Percentiles rank a stretch among this genome's conserved stretches.
phyloP scores from a whole-genome alignment of 2,329 filamentous ascomycete genomes.

The Phialocephala subalpina region DNA sequence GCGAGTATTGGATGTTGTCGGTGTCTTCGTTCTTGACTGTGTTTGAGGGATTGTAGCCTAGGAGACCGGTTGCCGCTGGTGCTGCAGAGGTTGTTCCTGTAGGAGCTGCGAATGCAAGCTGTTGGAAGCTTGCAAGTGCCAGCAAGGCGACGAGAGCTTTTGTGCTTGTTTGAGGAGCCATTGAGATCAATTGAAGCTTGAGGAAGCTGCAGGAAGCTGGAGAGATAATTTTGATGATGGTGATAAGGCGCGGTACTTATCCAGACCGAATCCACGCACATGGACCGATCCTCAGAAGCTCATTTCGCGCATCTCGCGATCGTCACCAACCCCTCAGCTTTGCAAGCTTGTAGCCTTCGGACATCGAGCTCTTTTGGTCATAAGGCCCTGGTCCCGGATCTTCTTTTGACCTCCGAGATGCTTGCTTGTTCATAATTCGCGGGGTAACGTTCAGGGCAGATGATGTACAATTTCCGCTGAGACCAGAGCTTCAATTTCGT shows the following conservation, averaged over 20 bases:
- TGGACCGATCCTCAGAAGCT: not conserved
- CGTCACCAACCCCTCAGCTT: not conserved
- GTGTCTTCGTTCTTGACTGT: slow-evolving; percentile 46
- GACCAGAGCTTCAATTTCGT: not conserved
- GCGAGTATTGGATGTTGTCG: slow-evolving; percentile 47
- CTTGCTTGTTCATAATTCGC: not conserved
- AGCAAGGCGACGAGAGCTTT: slow-evolving; percentile 11
- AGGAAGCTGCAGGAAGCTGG: slow-evolving; percentile 10
- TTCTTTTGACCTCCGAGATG: not conserved
- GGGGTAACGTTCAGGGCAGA: slow-evolving; percentile 2
- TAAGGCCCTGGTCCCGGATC: not conserved
- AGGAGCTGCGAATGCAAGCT: slow-evolving; percentile 30
- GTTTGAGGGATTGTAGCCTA: slow-evolving; percentile 50
- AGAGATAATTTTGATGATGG: not conserved
- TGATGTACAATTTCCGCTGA: not conserved
- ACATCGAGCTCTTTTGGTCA: not conserved
- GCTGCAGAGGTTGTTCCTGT: slow-evolving; percentile 31
- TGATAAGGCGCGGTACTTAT: too few species aligned
- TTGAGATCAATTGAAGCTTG: slow-evolving; percentile 10
- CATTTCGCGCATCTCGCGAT: not conserved
- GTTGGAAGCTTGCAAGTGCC: slow-evolving; percentile 21
- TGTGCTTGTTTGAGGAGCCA: slow-evolving; percentile 11
- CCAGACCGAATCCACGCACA: not conserved
- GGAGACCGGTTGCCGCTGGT: slow-evolving; percentile 39
- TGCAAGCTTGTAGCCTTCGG: not conserved